These are phyloP conservation scores for Hawksworthiomyces lignivorus DNA, from an alignment of 2,329 filamentous ascomycete species.

Conservation along the genomic window DNA sequence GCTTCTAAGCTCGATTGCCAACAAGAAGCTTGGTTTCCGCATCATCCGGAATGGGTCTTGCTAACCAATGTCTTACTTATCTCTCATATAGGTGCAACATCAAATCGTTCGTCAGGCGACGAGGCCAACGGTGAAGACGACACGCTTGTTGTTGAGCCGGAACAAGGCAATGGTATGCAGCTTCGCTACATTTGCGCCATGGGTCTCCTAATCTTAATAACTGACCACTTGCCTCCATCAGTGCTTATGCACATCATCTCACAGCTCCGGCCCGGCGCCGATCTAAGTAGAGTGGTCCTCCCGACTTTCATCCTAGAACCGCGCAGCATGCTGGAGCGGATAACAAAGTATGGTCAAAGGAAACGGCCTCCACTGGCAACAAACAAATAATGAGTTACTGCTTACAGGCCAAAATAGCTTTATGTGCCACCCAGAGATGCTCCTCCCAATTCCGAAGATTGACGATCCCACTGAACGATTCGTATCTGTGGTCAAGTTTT, in stretches of 20 bases:
- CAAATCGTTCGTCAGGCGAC: constrained; percentile 44
- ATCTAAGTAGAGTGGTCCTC: constrained; percentile 86
- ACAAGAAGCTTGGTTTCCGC: too few relatives aligned
- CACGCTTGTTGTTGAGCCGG: constrained; percentile 76
- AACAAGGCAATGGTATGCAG: constrained; percentile 82
- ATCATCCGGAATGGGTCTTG: background rate
- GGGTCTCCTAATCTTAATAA: too few relatives aligned
- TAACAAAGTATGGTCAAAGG: constrained; percentile 68
- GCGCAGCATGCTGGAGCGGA: constrained; percentile 94
- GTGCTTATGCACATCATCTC: constrained; percentile 97
- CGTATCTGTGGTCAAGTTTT: constrained; percentile 94
- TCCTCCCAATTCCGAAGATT: constrained; percentile 78
- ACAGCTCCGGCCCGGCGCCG: constrained; percentile 88
- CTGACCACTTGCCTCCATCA: constrained; percentile 27
- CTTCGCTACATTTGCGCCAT: background rate
- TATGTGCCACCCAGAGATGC: constrained; percentile 97
- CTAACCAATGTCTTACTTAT: constrained; percentile 2
- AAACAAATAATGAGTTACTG: constrained; percentile 11
- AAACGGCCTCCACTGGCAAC: background rate
- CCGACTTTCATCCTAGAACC: constrained; percentile 98
- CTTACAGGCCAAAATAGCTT: constrained; percentile 52
- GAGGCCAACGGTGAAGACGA: constrained; percentile 56
- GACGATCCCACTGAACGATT: constrained; percentile 88
- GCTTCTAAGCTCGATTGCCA: too few relatives aligned
- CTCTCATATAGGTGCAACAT: constrained; percentile 11